Conservation (phyloP, 2,329 filamentous ascomycete species). For the Penicillium palitans region DNA sequence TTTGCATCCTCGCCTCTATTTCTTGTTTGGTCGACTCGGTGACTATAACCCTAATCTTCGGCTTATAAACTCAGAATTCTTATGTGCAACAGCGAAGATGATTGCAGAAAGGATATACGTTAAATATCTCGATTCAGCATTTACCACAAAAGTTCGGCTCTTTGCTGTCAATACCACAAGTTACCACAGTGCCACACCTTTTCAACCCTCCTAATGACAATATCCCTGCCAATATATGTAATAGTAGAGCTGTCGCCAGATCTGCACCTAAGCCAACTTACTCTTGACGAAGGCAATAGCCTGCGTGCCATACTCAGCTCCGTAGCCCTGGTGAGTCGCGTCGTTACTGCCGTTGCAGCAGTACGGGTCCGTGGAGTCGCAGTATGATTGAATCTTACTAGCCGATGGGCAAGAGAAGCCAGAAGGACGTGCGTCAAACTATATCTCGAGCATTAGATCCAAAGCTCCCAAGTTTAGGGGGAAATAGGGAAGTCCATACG, state of each 20-base stretch:
- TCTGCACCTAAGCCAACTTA: conserved; percentile 17
- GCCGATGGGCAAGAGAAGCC: conserved; percentile 60
- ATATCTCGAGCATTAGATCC: neutral
- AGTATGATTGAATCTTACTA: conserved; percentile 64
- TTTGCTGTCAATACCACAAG: neutral
- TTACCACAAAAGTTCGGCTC: neutral
- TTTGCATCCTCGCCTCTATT: neutral
- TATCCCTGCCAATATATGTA: neutral
- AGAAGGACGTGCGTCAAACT: conserved; percentile 62
- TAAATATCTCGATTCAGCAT: neutral
- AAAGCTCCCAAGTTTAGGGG: neutral
- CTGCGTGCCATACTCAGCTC: conserved; percentile 59
- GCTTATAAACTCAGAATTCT: neutral
- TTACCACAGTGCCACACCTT: neutral
- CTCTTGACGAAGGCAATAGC: conserved; percentile 61
- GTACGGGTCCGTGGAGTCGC: conserved; percentile 63
- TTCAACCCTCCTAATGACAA: neutral
- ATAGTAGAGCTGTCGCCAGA: neutral
- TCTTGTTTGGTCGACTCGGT: neutral
- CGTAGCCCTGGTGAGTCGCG: conserved; percentile 63
- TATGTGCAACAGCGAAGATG: neutral
- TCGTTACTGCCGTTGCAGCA: conserved; percentile 65
- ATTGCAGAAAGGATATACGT: neutral
- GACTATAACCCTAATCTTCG: neutral
- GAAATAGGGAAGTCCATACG: conserved; percentile 46